Conservation (phyloP, 495 filamentous ascomycete genomes). For the Hypoxylon trugodes region DNA sequence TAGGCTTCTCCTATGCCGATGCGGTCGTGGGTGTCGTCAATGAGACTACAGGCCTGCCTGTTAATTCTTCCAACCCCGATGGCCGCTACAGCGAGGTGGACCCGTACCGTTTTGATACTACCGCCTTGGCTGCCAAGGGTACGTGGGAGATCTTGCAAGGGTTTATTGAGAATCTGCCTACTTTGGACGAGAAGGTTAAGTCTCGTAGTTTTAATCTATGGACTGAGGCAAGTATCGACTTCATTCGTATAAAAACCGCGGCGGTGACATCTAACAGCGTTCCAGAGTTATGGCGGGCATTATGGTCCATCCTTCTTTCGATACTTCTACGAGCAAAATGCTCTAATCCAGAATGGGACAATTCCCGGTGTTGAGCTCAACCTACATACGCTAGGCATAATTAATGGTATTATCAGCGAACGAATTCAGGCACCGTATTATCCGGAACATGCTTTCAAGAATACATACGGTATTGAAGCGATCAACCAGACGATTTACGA, state of each 20-base stretch:
- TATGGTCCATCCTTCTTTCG: constrained; percentile 51
- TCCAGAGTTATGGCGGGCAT: constrained; percentile 4
- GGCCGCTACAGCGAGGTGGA: constrained; percentile 45
- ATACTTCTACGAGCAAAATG: constrained; percentile 66
- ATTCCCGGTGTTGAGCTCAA: constrained; percentile 59
- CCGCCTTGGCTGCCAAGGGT: constrained; percentile 57
- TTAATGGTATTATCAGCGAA: constrained; percentile 79
- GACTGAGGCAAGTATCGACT: constrained; percentile 56
- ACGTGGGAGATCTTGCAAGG: constrained; percentile 57
- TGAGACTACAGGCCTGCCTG: constrained; percentile 34
- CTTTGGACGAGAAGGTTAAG: constrained; percentile 47
- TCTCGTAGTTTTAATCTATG: constrained; percentile 64
- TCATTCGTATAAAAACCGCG: no score
- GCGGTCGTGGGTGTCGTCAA: constrained; percentile 41
- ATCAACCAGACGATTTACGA: constrained; percentile 58
- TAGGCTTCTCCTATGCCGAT: constrained; percentile 65
- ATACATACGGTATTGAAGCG: constrained; percentile 75
- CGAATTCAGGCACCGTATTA: constrained; percentile 71
- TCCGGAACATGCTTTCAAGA: constrained; percentile 71
- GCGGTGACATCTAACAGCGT: no score
- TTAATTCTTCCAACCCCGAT: constrained; percentile 34
- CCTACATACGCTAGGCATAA: constrained; percentile 62
- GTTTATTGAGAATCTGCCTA: constrained; percentile 46
- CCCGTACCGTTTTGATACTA: constrained; percentile 50
- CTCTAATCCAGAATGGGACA: constrained; percentile 53